These are phyloP conservation scores for Monosporozyma siamensis DNA, from an alignment of 805 yeast species.

Conservation along the genomic window DNA sequence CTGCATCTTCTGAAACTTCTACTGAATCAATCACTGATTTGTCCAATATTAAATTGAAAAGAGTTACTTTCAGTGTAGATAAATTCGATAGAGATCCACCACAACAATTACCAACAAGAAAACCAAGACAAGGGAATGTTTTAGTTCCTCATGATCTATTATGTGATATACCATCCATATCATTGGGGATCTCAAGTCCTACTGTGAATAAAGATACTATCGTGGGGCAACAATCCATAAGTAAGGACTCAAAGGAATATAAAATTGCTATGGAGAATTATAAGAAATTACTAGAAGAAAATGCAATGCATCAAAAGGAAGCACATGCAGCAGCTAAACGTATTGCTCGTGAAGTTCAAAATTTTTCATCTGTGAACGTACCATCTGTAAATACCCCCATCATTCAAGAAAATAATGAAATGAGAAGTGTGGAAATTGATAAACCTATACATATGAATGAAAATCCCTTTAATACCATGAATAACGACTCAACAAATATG, in stretches of 20 bases:
- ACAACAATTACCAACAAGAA: constrained; percentile 83
- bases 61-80: constrained; percentile 72
- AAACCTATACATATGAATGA: constrained; percentile 62
- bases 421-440: constrained; percentile 38
- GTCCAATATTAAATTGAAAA: constrained; percentile 35
- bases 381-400: not conserved
- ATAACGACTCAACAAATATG: constrained; percentile 11
- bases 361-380: constrained; percentile 18
- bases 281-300: constrained; percentile 43
- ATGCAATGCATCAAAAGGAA: constrained; percentile 64
- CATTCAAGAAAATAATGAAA: not conserved
- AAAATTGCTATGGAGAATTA: constrained; percentile 52
- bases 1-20: not conserved
- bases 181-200: constrained; percentile 51
- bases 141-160: constrained; percentile 56
- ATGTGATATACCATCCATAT: constrained; percentile 51
- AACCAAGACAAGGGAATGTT: constrained; percentile 73
- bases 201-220: too few relatives aligned
- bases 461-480: constrained; percentile 42
- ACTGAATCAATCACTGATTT: not conserved
- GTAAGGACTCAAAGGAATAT: constrained; percentile 34
- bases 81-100: constrained; percentile 75
- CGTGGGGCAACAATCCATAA: too few relatives aligned
- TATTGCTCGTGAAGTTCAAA: constrained; percentile 54
- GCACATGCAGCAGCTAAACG: constrained; percentile 65